These are phyloP conservation scores for Naganishia sp. DNA, from an alignment of 1,284 basidiomycete species.

Conservation along the genomic window DNA sequence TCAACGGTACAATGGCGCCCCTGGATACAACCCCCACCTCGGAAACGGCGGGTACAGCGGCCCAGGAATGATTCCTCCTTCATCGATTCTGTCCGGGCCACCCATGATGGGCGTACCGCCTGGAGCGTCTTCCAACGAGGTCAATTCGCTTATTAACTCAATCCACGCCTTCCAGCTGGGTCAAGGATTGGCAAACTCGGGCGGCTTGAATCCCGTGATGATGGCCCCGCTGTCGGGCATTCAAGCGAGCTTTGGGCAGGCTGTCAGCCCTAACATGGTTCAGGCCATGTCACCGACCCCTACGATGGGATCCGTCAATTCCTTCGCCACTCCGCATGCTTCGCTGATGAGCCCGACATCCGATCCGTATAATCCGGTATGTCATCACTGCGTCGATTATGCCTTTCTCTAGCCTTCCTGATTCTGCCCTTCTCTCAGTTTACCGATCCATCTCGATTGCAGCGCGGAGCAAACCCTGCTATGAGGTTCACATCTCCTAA, in stretches of 20 bases:
- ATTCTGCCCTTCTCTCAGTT: slow-evolving; percentile 42
- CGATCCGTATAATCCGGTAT: slow-evolving; percentile 55
- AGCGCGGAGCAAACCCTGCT: slow-evolving; percentile 30
- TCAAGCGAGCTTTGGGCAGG: slow-evolving; percentile 47
- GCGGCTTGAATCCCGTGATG: slow-evolving; percentile 41
- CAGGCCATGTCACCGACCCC: slow-evolving; percentile 46
- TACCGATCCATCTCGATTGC: slow-evolving; percentile 44
- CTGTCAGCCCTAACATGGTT: slow-evolving; percentile 37
- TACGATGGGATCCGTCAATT: slow-evolving; percentile 33
- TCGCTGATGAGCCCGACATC: slow-evolving; percentile 52
- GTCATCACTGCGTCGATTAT: not conserved
- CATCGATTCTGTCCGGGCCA: slow-evolving; percentile 28
- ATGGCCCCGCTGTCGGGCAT: slow-evolving; percentile 36
- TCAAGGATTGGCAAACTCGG: slow-evolving; percentile 33
- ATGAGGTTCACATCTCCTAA: slow-evolving; percentile 41
- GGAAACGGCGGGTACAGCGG: slow-evolving; percentile 9
- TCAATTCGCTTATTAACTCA: slow-evolving; percentile 39
- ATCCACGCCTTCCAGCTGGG: slow-evolving; percentile 37
- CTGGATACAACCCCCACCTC: slow-evolving; percentile 8
- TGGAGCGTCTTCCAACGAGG: slow-evolving; percentile 33
- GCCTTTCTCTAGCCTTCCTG: not conserved
- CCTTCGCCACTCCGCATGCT: slow-evolving; percentile 45
- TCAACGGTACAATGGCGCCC: slow-evolving; percentile 2
- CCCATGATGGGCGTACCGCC: slow-evolving; percentile 29
- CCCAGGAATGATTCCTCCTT: slow-evolving; percentile 29